These are phyloP conservation scores for Wickerhamiella nectarea DNA, from an alignment of 805 yeast species.

Conservation along the genomic window DNA sequence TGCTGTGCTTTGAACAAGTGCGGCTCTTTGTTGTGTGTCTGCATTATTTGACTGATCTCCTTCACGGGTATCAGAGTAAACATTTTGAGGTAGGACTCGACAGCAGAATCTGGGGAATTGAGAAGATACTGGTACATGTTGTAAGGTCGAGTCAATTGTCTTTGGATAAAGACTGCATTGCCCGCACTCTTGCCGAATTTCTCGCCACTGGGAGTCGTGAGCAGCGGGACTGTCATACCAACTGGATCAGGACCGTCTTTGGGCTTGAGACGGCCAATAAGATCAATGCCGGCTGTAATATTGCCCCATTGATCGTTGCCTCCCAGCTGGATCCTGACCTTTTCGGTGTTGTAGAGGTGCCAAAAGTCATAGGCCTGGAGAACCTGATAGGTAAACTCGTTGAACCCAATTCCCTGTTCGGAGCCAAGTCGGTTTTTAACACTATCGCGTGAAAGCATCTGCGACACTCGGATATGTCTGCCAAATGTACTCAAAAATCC, in stretches of 20 bases:
- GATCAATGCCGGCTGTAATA: constrained; percentile 87
- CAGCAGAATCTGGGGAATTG: constrained; percentile 51
- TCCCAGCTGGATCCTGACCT: constrained; percentile 67
- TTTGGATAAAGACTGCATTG: constrained; percentile 80
- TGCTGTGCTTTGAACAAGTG: constrained; percentile 59
- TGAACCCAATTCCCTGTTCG: constrained; percentile 73
- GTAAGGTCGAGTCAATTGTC: constrained; percentile 60
- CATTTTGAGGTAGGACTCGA: constrained; percentile 50
- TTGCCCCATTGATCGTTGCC: constrained; percentile 99
- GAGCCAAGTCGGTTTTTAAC: constrained; percentile 59
- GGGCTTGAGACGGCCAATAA: constrained; percentile 43
- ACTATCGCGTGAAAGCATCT: constrained; percentile 83
- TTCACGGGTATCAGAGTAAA: constrained; percentile 65
- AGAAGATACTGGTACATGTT: constrained; percentile 76
- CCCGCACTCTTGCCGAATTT: constrained; percentile 97
- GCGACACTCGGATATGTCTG: constrained; percentile 59
- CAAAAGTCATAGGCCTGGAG: constrained; percentile 90
- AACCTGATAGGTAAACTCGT: constrained; percentile 86
- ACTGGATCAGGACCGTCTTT: constrained; percentile 27
- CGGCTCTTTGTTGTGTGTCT: constrained; percentile 43
- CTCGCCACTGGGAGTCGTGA: constrained; percentile 79
- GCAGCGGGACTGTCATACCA: constrained; percentile 80
- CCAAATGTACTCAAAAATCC: constrained; percentile 72
- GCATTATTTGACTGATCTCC: constrained; percentile 42
- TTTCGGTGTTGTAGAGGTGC: constrained; percentile 47